A percentile compares a stretch with the other conserved stretches of the same genome.
These are phyloP conservation scores for Rhynchosporium graminicola DNA, from an alignment of 2,329 filamentous ascomycete species.

Conservation along the genomic window DNA sequence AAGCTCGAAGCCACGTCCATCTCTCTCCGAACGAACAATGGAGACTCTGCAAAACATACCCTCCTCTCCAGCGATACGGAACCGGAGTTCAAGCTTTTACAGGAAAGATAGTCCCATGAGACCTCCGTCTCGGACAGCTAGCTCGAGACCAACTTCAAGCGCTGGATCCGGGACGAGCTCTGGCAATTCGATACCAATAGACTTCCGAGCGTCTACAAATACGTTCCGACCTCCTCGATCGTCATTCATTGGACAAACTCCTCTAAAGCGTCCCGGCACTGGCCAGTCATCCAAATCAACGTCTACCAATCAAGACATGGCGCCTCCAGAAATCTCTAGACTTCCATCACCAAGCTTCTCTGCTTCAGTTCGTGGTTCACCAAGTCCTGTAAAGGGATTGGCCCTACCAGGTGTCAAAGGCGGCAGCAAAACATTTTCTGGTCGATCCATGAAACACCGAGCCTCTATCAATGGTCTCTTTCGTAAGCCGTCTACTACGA, in stretches of 20 bases:
- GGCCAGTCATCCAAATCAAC: slow-evolving; percentile 44
- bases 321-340: slow-evolving; percentile 19
- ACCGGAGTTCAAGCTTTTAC: slow-evolving; percentile 73
- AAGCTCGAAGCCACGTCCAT: slow-evolving; percentile 46
- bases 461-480: slow-evolving; percentile 56
- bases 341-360: slow-evolving; percentile 24
- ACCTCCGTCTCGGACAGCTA: slow-evolving; percentile 51
- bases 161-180: slow-evolving; percentile 50
- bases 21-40: slow-evolving; percentile 80
- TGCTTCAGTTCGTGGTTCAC: slow-evolving; percentile 41
- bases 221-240: slow-evolving; percentile 48
- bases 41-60: slow-evolving; percentile 80
- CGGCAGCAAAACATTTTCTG: slow-evolving; percentile 50
- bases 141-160: slow-evolving; percentile 56
- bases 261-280: slow-evolving; percentile 42
- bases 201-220: slow-evolving; percentile 48
- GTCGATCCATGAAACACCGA: slow-evolving; percentile 51
- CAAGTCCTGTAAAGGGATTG: slow-evolving; percentile 38
- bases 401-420: slow-evolving; percentile 41
- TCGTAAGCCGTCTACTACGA: slow-evolving; percentile 55
- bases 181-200: slow-evolving; percentile 41
- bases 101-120: slow-evolving; percentile 58
- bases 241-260: slow-evolving; percentile 47
- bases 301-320: slow-evolving; percentile 32
- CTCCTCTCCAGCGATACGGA: slow-evolving; percentile 70